Conservation (phyloP, 192 early-diverging fungal species). For the Gaertneriomyces sp. region DNA sequence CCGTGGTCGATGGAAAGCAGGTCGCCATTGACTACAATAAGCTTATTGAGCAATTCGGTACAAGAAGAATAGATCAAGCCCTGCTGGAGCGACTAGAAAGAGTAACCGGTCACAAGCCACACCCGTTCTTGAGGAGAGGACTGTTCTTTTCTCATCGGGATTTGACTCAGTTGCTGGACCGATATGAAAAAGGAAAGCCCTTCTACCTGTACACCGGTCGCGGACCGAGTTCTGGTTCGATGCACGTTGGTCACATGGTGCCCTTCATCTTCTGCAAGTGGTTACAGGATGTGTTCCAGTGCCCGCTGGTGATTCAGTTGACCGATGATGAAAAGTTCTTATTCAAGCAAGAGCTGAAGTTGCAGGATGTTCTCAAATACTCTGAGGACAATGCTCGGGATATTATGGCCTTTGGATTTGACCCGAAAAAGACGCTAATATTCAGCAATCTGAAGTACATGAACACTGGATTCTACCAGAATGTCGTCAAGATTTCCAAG, state of each 20-base stretch:
- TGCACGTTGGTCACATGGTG: constrained; percentile 97
- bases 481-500: constrained; percentile 83
- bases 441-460: constrained; percentile 91
- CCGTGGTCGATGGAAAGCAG: constrained; percentile 78
- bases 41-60: constrained; percentile 86
- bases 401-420: constrained; percentile 93
- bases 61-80: constrained; percentile 68
- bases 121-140: constrained; percentile 81
- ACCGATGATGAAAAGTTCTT: constrained; percentile 99
- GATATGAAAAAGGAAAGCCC: constrained; percentile 92
- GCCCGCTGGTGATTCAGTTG: constrained; percentile 91
- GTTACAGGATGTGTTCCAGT: constrained; percentile 95
- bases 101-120: constrained; percentile 78
- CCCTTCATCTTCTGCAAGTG: constrained; percentile 97
- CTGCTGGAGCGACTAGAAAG: constrained; percentile 77
- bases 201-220: constrained; percentile 98
- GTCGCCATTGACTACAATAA: constrained; percentile 91
- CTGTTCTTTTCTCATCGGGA: constrained; percentile 95
- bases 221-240: constrained; percentile 83
- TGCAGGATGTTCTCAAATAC: constrained; percentile 76
- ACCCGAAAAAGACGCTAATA: constrained; percentile 94
- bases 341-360: constrained; percentile 84
- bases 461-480: constrained; percentile 91
- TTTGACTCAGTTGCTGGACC: constrained; percentile 76
- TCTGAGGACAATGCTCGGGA: constrained; percentile 81